Conservation (phyloP, 2,329 filamentous ascomycete species). For the Talaromyces sp. region DNA sequence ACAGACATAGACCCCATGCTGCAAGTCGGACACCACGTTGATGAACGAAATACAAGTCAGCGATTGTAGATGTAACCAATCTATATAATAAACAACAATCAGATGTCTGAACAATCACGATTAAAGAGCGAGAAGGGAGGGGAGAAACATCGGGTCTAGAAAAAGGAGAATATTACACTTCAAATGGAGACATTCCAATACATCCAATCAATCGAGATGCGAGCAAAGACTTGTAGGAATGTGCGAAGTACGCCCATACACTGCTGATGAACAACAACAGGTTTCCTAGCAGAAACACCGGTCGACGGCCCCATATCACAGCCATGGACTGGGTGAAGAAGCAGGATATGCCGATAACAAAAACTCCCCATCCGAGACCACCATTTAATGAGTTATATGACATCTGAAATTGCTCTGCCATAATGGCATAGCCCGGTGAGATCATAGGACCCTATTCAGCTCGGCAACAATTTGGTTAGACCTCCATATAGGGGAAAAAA, state of each 20-base stretch:
- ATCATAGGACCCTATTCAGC: neutral
- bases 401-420: slow-evolving; percentile 27
- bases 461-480: neutral
- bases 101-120: neutral
- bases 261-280: slow-evolving; percentile 13
- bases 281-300: slow-evolving; percentile 15
- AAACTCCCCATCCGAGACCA: slow-evolving; percentile 30
- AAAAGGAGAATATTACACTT: slow-evolving; percentile 11
- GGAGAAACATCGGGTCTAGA: neutral
- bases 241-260: slow-evolving; percentile 17
- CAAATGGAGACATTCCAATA: slow-evolving; percentile 19
- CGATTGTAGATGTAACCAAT: slow-evolving; percentile 21
- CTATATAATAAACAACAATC: neutral
- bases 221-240: slow-evolving; percentile 18
- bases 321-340: slow-evolving; percentile 18
- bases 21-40: slow-evolving; percentile 30
- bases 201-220: slow-evolving; percentile 17
- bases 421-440: slow-evolving; percentile 22
- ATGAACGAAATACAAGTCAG: slow-evolving; percentile 48
- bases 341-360: slow-evolving; percentile 26
- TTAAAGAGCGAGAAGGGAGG: neutral
- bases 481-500: neutral
- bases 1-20: slow-evolving; percentile 47
- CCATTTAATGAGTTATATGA: slow-evolving; percentile 29
- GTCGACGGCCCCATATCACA: slow-evolving; percentile 17